These are phyloP conservation scores for Lodderomyces margitis DNA, from an alignment of 1,139 yeast species.

Conservation along the genomic window DNA sequence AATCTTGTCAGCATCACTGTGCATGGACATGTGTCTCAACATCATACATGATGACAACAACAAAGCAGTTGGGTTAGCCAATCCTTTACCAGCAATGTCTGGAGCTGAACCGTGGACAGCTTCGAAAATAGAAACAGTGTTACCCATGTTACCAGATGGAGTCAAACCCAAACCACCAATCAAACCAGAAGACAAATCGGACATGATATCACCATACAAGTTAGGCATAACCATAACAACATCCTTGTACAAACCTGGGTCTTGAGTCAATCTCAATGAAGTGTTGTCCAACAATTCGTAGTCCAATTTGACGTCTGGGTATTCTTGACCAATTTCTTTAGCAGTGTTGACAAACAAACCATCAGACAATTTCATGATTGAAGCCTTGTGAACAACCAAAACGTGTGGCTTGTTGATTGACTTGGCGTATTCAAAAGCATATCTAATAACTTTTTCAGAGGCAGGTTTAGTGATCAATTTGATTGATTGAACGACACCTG, in stretches of 20 bases:
- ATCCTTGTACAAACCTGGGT: constrained; percentile 75
- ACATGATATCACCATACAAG: constrained; percentile 97
- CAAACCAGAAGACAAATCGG: constrained; percentile 94
- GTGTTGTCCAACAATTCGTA: constrained; percentile 95
- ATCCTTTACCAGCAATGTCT: constrained; percentile 96
- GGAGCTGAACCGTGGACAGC: constrained; percentile 99
- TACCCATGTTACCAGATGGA: constrained; percentile 99
- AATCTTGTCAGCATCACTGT: constrained; percentile 74
- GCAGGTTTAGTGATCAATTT: constrained; percentile 96
- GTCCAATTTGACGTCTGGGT: constrained; percentile 82
- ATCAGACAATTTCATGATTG: constrained; percentile 96
- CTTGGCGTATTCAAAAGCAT: constrained; percentile 95
- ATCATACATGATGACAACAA: constrained; percentile 95
- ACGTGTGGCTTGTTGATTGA: constrained; percentile 87
- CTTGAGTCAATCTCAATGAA: constrained; percentile 83
- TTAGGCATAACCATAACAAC: constrained; percentile 99
- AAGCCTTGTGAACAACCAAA: constrained; percentile 95
- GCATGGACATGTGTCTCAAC: constrained; percentile 97
- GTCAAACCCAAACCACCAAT: constrained; percentile 98
- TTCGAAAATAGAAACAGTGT: constrained; percentile 94
- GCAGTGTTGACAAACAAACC: constrained; percentile 95
- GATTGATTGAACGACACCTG: constrained; percentile 98
- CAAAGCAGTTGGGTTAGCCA: constrained; percentile 98
- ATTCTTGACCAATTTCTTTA: constrained; percentile 82
- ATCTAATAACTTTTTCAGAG: constrained; percentile 92